Base-by-base conservation (phyloP, 139 green algal species). In the Chlorella sp. region DNA sequence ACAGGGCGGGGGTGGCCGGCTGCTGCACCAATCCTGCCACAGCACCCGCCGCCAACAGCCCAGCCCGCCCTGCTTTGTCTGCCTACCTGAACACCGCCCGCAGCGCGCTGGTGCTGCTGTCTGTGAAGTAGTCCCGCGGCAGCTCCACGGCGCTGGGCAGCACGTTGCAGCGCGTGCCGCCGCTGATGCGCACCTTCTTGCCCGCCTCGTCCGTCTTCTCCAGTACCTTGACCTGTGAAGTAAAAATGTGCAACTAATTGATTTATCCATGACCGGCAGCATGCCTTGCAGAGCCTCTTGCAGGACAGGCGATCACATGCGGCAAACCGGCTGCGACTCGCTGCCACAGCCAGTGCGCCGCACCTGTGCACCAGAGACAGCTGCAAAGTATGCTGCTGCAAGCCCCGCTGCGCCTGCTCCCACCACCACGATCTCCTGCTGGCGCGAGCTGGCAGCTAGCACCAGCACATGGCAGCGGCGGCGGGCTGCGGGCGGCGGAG, bases 101-200 rank as follows among this genome's bases (percentile, higher is more conserved):
- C 82, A 97, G 68, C 5, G 92, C 91, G 6, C 55, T 80, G 36
- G 70, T 73, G 62, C 87, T 88, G 64, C 70, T 84, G 51, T 94
- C 91, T 7, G 92, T 95, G 86, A 96, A 92, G 87, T 92, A 98
- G 84, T 98, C 96, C 1, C 67, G 63, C 1, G 87, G 41, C 3
- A 94, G 51, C 63, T 96, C 91, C 28, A 93, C 83, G 9, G 88
- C 69, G 44, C 85, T 67, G 0, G 96, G 96, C 64, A 98, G 80
- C 38, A 98, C 92, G 82, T 98, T 98, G 89, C 91, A 98, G 18
- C 96, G 85, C 0, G 92, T 93, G 32, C 96, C 96, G 0, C 96
- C 96, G 38, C 28, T 39, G 51, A 81, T 51, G n/a, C 32, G 60
- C 12, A 81, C 62, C 80, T 99, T 98, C 86, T 95, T 97, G 36